Conservation (phyloP, 2,329 filamentous ascomycete genomes). For the Ceratocystis cacaofunesta region DNA sequence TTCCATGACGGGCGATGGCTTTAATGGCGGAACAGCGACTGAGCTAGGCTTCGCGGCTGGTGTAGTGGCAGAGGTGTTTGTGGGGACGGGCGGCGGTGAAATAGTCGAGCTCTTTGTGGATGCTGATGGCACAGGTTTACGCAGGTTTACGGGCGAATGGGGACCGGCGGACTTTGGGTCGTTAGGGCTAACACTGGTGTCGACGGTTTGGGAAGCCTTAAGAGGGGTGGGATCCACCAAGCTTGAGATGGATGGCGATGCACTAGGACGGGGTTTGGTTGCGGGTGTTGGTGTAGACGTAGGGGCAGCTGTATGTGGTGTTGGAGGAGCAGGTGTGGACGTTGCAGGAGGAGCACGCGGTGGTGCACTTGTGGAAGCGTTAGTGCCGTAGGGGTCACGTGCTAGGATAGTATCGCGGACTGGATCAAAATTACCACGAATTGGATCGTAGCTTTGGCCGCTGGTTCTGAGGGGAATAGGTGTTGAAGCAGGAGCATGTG, state of each 20-base stretch:
- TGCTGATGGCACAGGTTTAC: constrained; percentile 22
- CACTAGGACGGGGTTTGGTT: constrained; percentile 52
- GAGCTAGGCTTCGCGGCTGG: constrained; percentile 1
- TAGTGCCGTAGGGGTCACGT: constrained; percentile 34
- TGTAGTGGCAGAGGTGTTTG: background rate
- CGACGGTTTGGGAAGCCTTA: background rate
- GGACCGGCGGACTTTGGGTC: background rate
- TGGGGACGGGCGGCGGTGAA: background rate
- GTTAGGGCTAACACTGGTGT: background rate
- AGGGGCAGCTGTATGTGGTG: constrained; percentile 16
- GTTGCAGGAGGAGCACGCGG: constrained; percentile 31
- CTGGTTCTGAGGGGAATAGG: constrained; percentile 43
- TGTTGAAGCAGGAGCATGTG: constrained; percentile 30
- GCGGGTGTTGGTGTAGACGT: constrained; percentile 15
- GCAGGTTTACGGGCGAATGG: constrained; percentile 1
- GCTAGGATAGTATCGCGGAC: constrained; percentile 46
- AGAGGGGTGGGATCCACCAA: constrained; percentile 54
- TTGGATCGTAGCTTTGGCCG: constrained; percentile 79
- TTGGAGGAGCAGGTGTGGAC: constrained; percentile 41
- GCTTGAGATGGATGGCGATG: constrained; percentile 82
- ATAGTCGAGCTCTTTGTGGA: constrained; percentile 22
- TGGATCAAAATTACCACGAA: constrained; percentile 59
- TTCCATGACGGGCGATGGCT: constrained; percentile 15
- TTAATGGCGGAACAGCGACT: constrained; percentile 14
- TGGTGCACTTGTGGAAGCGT: constrained; percentile 30